Conservation (phyloP, 2,329 filamentous ascomycete species). For the Diaporthe destruens region DNA sequence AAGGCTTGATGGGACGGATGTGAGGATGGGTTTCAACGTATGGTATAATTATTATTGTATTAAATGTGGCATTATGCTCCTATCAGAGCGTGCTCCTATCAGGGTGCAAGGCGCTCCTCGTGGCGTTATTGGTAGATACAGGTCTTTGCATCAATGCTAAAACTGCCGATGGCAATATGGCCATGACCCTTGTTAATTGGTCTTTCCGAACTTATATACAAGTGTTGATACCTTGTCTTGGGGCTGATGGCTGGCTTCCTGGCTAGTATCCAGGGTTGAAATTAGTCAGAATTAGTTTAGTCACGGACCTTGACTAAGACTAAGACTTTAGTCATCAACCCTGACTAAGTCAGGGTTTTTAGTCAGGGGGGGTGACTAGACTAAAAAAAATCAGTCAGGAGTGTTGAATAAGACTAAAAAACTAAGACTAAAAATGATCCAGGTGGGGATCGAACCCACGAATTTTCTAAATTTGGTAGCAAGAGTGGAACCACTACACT, state of each 20-base stretch:
- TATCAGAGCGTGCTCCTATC: neutral
- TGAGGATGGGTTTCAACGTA: neutral
- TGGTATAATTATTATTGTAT: neutral
- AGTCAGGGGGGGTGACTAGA: too few species aligned
- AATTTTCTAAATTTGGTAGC: too few species aligned
- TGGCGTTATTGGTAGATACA: constrained; percentile 22
- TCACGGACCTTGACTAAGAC: too few species aligned
- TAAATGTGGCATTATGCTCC: neutral
- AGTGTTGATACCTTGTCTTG: neutral
- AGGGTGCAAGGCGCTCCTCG: neutral
- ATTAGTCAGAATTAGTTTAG: too few species aligned
- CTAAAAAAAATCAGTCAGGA: too few species aligned
- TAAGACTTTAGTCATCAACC: too few species aligned
- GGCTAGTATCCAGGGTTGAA: too few species aligned
- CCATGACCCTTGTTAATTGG: neutral
- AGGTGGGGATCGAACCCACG: too few species aligned
- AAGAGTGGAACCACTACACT: too few species aligned
- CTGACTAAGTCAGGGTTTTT: too few species aligned
- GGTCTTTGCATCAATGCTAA: constrained; percentile 22
- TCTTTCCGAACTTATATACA: neutral
- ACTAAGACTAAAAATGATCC: too few species aligned
- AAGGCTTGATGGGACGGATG: neutral
- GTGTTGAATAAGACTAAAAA: too few species aligned
- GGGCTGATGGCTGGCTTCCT: neutral
- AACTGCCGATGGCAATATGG: neutral